Evolutionary conservation across 2,329 filamentous ascomycete species (phyloP), one percentile per base, ranked within the genome.

Genomic region (Onygenales sp.): DNA sequence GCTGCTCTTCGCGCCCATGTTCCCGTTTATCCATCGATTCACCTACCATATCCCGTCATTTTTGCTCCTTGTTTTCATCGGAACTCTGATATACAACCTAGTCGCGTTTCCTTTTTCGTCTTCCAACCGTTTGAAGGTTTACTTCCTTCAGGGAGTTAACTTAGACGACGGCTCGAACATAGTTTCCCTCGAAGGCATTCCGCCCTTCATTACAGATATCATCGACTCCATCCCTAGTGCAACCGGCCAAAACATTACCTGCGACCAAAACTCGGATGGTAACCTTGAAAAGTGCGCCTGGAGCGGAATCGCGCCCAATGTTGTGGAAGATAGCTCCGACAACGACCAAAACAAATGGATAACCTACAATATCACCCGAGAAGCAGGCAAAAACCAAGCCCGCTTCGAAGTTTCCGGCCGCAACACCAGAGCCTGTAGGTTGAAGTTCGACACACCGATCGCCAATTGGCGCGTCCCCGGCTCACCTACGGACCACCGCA

Each of bases 21-120:
- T 84, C 0, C 93, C 93, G 0, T 95, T 95, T 65, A 78, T 95
- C 42, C 91, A 97, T 67, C 85, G 92, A 43, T 82, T 93, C 58
- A 89, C 85, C 1, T 86, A 87, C 65, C 89, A 95, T 55, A 68
- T 97, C 3, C 91, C 93, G 0, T 73, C 85, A 0, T 84, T 95
- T 61, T 69, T 96, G 13, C 76, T 94, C 32, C 65, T 85, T 10
- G 73, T 95, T 7, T 88, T 90, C 57, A 64, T 82, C 27, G 87
- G 78, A 33, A 94, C 89, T 1, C 72, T 94, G 32, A 79, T 91
- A 53, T 97, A 95, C 74, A 95, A 94, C 64, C 79, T 96, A 4
- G 72, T 81, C 2, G 88, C 87, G 1, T 96, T 95, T 68, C 93
- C 93, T 0, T 97, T 97, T 70, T 93, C 89, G 0, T 73, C 80